Base-by-base conservation (phyloP, 345 rosid species). In the Populus tremula region DNA sequence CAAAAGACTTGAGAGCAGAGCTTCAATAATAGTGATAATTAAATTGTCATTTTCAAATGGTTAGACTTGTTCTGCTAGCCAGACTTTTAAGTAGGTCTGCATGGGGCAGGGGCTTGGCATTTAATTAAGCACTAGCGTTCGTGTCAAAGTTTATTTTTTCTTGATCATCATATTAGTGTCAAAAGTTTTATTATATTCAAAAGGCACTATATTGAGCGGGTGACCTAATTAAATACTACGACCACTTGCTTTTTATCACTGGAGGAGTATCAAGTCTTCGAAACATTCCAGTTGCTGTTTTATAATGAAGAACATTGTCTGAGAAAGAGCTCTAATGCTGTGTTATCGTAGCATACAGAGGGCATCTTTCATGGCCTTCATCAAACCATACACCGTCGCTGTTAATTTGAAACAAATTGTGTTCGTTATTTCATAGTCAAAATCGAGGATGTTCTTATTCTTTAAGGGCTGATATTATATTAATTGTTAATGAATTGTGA, bases 221-320 rank as follows among this genome's bases (percentile, higher is more conserved):
- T 87, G 76, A 87, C 90, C 92, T 86, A 33, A 33, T 33, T 33
- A 89, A 82, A 82, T 79, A 45, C 64, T 17, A 70, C 53, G 79
- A 81, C 85, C 77, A 31, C 6, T 9, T 33, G 5, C 31, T 14
- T 27, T 16, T 43, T 5, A 72, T 65, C 33, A 62, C 62, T 45
- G 80, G 80, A 72, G 78, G 71, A 81, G 77, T 74, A 6, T 6
- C 1, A 5, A 76, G 73, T 79, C 70, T 76, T 73, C 76, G 53
- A 69, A 72, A 75, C 85, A 77, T 83, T 82, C 81, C 87, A 79
- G 82, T 84, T 72, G 78, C 73, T 50, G 39, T 61, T 29, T 65
- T 43, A 18, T 25, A 54, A 12, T 53, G 13, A 41, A 41, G 11
- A 41, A 2, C 11, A 41, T 2, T 41, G 45, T 0, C 12, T 41